These are phyloP conservation scores for Alternaria solani DNA, from an alignment of 2,329 filamentous ascomycete genomes.

Conservation along the genomic window DNA sequence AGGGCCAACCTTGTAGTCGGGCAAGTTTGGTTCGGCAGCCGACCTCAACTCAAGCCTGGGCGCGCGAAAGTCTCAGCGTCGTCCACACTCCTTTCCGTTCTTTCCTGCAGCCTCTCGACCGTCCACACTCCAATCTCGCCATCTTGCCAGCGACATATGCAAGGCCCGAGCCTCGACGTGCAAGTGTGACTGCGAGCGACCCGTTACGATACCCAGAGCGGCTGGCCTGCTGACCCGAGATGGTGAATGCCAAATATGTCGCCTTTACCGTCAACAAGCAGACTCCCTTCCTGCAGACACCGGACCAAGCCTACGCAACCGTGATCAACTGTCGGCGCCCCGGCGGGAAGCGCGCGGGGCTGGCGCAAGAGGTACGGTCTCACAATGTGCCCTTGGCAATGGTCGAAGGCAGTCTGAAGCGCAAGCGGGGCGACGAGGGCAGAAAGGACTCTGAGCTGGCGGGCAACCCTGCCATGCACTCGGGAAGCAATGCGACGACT, in stretches of 20 bases:
- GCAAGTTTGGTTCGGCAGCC: constrained; percentile 32
- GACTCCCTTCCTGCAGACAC: constrained; percentile 36
- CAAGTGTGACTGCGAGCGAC: constrained; percentile 27
- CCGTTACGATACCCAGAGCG: constrained; percentile 32
- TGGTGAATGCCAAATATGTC: constrained; percentile 51
- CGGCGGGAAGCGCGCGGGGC: constrained; percentile 35
- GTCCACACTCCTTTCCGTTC: constrained; percentile 30
- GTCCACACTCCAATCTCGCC: constrained; percentile 16
- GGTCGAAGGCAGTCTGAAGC: constrained; percentile 37
- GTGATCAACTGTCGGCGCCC: constrained; percentile 48
- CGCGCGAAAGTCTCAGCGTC: constrained; percentile 38
- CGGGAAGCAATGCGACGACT: constrained; percentile 16
- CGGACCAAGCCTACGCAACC: constrained; percentile 42
- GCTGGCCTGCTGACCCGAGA: constrained; percentile 48
- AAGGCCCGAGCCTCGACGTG: constrained; percentile 12
- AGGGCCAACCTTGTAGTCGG: constrained; percentile 31
- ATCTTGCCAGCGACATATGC: constrained; percentile 19
- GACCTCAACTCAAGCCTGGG: constrained; percentile 36
- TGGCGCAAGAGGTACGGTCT: constrained; percentile 37
- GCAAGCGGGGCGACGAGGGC: constrained; percentile 32
- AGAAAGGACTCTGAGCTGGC: constrained; percentile 14
- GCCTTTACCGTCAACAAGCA: constrained; percentile 51
- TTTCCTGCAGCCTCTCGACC: constrained; percentile 30
- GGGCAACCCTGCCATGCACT: background rate
- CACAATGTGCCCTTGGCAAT: constrained; percentile 42